phyloP scores from a whole-genome alignment of 768 basidiomycete species.

The Termitomyces sp. region DNA sequence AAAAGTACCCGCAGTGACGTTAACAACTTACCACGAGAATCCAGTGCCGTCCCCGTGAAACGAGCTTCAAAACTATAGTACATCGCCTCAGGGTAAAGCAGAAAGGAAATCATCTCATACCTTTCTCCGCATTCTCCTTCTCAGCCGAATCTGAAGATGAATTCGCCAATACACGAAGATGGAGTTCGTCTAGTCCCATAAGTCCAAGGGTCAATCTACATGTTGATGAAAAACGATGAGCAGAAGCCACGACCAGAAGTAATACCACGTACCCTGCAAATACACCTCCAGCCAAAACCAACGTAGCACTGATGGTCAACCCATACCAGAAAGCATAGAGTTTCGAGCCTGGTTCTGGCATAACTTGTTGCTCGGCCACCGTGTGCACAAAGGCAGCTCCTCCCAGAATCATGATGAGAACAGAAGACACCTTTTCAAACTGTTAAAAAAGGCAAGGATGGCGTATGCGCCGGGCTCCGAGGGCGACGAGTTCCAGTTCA shows the following conservation, averaged over 20 bases:
- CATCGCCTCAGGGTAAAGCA: neutral
- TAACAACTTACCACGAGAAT: slow-evolving; percentile 71
- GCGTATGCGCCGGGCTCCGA: neutral
- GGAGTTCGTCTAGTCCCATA: slow-evolving; percentile 94
- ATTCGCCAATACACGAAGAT: slow-evolving; percentile 77
- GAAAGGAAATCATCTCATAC: slow-evolving; percentile 24
- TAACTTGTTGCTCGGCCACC: neutral
- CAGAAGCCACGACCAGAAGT: neutral
- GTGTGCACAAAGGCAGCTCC: neutral
- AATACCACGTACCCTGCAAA: slow-evolving; percentile 74
- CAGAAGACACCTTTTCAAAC: too few relatives aligned
- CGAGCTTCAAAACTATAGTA: slow-evolving; percentile 42
- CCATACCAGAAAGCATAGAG: slow-evolving; percentile 67
- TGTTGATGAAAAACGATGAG: neutral
- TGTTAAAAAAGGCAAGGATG: too few relatives aligned
- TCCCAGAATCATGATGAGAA: neutral
- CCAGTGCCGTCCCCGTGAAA: slow-evolving; percentile 80
- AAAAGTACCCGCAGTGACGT: neutral
- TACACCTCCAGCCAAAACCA: slow-evolving; percentile 85
- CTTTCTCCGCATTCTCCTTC: slow-evolving; percentile 64
- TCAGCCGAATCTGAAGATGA: slow-evolving; percentile 72
- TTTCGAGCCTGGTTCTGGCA: slow-evolving; percentile 34
- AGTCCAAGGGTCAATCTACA: slow-evolving; percentile 80
- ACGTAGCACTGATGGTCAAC: slow-evolving; percentile 52
- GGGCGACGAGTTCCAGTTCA: neutral